Conservation (phyloP, 257 asterid genomes). For the Ballota nigra region DNA sequence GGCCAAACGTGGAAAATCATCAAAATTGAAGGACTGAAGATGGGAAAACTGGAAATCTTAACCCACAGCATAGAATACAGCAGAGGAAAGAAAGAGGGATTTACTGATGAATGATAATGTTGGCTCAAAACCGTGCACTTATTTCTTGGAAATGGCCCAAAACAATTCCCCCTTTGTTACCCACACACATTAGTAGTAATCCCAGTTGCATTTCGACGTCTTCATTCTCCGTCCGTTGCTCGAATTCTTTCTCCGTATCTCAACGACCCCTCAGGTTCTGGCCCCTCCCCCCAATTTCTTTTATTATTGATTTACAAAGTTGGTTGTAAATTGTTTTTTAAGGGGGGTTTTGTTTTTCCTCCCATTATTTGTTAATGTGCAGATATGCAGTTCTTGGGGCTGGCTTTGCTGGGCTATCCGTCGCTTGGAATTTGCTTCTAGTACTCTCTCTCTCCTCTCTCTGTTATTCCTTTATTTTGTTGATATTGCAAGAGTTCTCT, state of each 20-base stretch:
- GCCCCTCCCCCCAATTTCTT: background rate
- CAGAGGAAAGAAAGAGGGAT: background rate
- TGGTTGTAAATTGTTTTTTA: background rate
- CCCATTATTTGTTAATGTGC: constrained; percentile 13
- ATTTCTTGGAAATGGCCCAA: constrained; percentile 35
- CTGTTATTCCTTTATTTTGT: background rate
- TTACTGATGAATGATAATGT: constrained; percentile 15
- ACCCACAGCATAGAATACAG: background rate
- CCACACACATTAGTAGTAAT: background rate
- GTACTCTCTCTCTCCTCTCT: constrained; percentile 31
- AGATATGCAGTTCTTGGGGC: constrained; percentile 98
- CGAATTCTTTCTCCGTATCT: constrained; percentile 31
- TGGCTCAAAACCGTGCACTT: constrained; percentile 24
- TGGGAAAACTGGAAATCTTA: no score
- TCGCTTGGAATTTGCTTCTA: constrained; percentile 87
- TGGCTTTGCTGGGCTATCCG: constrained; percentile 96
- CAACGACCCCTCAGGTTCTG: constrained; percentile 39
- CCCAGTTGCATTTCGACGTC: background rate
- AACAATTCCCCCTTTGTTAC: background rate
- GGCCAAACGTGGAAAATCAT: background rate
- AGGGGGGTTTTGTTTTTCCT: background rate
- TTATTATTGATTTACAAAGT: background rate
- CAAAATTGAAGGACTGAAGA: background rate
- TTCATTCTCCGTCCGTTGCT: constrained; percentile 23
- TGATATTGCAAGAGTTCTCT: background rate